A percentile compares a stretch with the other conserved stretches of the same genome.
These are phyloP conservation scores for Heritiera fomes DNA, from an alignment of 345 rosid genomes.

Conservation along the genomic window DNA sequence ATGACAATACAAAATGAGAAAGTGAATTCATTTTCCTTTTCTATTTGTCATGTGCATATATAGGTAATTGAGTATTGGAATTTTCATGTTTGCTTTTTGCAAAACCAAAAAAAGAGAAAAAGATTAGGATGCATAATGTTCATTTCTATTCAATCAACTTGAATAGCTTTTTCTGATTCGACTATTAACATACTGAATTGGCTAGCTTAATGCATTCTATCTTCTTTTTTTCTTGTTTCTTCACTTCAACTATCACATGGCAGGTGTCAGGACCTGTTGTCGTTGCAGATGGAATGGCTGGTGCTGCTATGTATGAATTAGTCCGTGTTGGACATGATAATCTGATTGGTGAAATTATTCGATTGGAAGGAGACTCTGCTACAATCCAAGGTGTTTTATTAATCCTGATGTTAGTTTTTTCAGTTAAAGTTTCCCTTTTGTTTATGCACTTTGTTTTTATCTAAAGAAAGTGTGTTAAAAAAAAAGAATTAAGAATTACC, in stretches of 20 bases:
- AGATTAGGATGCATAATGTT: neutral
- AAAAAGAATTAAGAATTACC: neutral
- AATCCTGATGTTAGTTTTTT: neutral
- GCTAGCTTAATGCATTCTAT: neutral
- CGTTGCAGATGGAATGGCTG: conserved; percentile 99
- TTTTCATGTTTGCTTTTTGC: neutral
- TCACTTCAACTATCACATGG: conserved; percentile 12
- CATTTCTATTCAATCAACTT: neutral
- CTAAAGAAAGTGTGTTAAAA: neutral
- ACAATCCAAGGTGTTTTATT: conserved; percentile 81
- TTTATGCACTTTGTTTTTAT: neutral
- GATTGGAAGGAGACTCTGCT: conserved; percentile 99
- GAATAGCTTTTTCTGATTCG: neutral
- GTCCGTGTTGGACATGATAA: conserved; percentile 99
- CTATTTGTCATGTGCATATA: no score
- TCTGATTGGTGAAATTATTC: conserved; percentile 93
- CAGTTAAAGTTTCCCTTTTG: neutral
- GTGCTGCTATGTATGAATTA: conserved; percentile 99
- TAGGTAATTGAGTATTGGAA: neutral
- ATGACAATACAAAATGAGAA: no score
- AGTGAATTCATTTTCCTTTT: no score
- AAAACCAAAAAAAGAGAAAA: neutral
- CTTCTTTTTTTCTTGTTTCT: conserved; percentile 7
- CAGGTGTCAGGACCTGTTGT: conserved; percentile 99
- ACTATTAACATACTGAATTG: neutral